Conservation (phyloP, 306 rosid genomes). For the Ceratonia siliqua region DNA sequence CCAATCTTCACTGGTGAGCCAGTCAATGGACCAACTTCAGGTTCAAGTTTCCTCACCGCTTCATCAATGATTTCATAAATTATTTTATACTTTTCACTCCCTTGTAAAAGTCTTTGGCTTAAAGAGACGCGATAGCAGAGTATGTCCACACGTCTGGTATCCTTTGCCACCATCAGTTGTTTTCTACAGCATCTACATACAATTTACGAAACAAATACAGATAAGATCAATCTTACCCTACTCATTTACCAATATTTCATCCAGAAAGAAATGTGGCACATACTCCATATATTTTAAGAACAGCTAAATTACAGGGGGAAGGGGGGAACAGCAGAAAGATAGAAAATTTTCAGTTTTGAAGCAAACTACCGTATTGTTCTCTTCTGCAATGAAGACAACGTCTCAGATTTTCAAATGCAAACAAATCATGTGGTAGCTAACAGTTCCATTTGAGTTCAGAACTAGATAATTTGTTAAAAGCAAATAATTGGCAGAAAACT, state of each 20-base stretch:
- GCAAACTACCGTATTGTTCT: no score
- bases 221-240: conserved; percentile 32
- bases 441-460: no score
- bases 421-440: no score
- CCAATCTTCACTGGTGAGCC: conserved; percentile 85
- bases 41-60: conserved; percentile 83
- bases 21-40: conserved; percentile 82
- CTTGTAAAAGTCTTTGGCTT: conserved; percentile 82
- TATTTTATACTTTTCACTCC: conserved; percentile 60
- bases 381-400: no score
- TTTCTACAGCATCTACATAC: conserved; percentile 78
- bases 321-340: no score
- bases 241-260: conserved; percentile 19
- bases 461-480: no score
- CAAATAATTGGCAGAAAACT: no score
- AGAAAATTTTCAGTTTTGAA: no score
- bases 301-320: not conserved
- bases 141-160: conserved; percentile 89
- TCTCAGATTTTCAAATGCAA: no score
- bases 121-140: conserved; percentile 86
- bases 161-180: conserved; percentile 75
- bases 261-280: conserved; percentile 8
- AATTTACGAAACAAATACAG: conserved; percentile 29
- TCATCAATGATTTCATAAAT: conserved; percentile 67
- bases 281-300: conserved; percentile 3